These are phyloP conservation scores for Juncus effusus DNA, from an alignment of 176 grass and related monocot genomes.

Conservation along the genomic window DNA sequence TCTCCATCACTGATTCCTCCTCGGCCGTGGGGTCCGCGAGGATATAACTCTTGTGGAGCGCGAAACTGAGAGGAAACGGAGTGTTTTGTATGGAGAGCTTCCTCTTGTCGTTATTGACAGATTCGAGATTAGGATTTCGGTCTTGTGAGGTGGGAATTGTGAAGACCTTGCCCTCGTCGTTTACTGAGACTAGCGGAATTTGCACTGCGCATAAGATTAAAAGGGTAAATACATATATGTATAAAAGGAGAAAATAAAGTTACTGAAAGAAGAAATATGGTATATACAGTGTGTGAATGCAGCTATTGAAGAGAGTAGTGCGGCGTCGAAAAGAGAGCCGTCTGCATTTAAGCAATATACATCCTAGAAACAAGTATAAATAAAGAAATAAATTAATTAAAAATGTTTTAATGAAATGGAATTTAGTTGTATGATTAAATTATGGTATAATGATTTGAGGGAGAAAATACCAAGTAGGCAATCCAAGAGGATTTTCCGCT, in stretches of 20 bases:
- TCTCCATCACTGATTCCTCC: constrained; percentile 84
- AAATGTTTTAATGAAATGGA: background rate
- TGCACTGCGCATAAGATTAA: constrained; percentile 52
- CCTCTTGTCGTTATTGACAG: constrained; percentile 89
- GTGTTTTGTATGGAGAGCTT: constrained; percentile 53
- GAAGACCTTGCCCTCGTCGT: constrained; percentile 83
- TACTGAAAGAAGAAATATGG: constrained; percentile 2
- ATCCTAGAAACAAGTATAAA: constrained; percentile 56
- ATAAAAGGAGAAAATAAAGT: background rate
- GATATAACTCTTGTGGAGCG: constrained; percentile 59
- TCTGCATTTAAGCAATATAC: constrained; percentile 91
- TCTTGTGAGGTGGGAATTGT: constrained; percentile 54
- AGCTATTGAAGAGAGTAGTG: constrained; percentile 73
- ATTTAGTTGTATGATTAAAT: background rate
- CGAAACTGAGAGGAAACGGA: constrained; percentile 78
- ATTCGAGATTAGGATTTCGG: constrained; percentile 56
- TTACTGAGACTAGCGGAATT: constrained; percentile 89
- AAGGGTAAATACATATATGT: background rate
- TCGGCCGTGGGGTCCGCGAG: constrained; percentile 77
- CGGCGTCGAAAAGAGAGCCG: constrained; percentile 80
- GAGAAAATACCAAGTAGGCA: constrained; percentile 66
- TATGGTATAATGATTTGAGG: background rate
- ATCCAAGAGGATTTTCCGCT: constrained; percentile 83
- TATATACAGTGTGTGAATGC: constrained; percentile 72
- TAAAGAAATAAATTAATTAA: constrained; percentile 17